Evolutionary conservation across 2,329 filamentous ascomycete genomes (phyloP).

Genomic region (Ceratocystis variospora): DNA sequence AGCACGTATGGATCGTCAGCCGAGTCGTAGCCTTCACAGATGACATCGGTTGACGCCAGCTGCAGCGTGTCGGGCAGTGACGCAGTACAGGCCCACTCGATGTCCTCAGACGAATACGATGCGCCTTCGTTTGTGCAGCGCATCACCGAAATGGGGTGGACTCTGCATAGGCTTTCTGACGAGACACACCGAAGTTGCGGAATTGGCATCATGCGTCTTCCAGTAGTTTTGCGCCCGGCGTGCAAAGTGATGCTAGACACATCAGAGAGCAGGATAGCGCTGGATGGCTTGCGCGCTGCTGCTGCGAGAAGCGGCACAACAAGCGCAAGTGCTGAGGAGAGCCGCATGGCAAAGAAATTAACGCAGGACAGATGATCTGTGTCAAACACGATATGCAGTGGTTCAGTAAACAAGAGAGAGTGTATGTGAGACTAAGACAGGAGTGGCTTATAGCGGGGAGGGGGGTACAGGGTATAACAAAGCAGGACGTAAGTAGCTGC

Average conservation of each 20-base stretch:
- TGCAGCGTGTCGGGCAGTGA: slow-evolving; percentile 46
- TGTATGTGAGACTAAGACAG: neutral
- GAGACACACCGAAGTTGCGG: slow-evolving; percentile 71
- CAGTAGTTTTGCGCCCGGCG: slow-evolving; percentile 49
- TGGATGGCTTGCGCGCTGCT: slow-evolving; percentile 17
- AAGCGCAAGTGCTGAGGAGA: neutral
- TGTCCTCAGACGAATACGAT: slow-evolving; percentile 64
- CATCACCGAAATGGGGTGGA: slow-evolving; percentile 55
- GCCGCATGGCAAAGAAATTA: neutral
- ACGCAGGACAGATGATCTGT: neutral
- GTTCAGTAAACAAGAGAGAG: neutral
- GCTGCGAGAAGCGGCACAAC: neutral
- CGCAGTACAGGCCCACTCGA: slow-evolving; percentile 80
- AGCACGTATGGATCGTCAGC: slow-evolving; percentile 74
- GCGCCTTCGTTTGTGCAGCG: slow-evolving; percentile 77
- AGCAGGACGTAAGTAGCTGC: neutral
- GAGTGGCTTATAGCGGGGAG: too few species aligned
- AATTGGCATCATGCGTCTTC: slow-evolving; percentile 61
- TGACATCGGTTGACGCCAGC: slow-evolving; percentile 74
- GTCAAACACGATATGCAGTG: neutral
- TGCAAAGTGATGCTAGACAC: slow-evolving; percentile 71
- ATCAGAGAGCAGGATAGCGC: slow-evolving; percentile 43
- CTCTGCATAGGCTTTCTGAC: slow-evolving; percentile 45
- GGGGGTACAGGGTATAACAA: too few species aligned
- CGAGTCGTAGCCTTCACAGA: slow-evolving; percentile 75